These are phyloP conservation scores for Acmispon strigosus DNA, from an alignment of 306 rosid genomes.

Conservation along the genomic window DNA sequence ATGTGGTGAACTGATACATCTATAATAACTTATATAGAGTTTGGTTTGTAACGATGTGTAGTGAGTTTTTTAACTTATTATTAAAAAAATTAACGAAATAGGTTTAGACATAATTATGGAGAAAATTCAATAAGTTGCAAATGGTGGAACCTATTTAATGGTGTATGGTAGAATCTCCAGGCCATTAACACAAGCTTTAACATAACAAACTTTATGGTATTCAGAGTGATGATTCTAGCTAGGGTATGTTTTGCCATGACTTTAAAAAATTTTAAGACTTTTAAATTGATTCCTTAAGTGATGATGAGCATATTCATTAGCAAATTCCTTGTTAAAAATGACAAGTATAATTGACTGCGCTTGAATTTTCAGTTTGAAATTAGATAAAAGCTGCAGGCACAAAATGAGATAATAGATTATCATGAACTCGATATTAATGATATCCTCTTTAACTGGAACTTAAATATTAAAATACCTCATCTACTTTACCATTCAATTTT, in stretches of 20 bases:
- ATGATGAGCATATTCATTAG: not conserved
- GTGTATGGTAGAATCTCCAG: no score
- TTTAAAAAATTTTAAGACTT: not conserved
- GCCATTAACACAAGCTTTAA: no score
- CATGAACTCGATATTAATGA: conserved; percentile 4
- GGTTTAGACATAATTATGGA: no score
- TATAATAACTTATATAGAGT: no score
- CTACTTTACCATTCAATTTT: conserved; percentile 10
- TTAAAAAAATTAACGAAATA: no score
- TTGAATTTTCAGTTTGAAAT: not conserved
- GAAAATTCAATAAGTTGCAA: no score
- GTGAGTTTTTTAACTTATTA: no score
- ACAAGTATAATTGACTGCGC: not conserved
- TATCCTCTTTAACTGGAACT: conserved; percentile 19
- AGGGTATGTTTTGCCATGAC: not conserved
- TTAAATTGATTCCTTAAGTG: not conserved
- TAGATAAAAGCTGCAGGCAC: not conserved
- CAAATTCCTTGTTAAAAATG: not conserved
- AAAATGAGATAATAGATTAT: not conserved
- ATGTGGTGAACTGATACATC: no score
- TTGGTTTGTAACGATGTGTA: no score
- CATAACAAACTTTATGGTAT: no score
- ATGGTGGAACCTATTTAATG: no score
- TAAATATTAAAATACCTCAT: conserved; percentile 11
- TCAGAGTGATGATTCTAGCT: no score